phyloP scores from a whole-genome alignment of 2,329 filamentous ascomycete species.

The Exophiala sideris region DNA sequence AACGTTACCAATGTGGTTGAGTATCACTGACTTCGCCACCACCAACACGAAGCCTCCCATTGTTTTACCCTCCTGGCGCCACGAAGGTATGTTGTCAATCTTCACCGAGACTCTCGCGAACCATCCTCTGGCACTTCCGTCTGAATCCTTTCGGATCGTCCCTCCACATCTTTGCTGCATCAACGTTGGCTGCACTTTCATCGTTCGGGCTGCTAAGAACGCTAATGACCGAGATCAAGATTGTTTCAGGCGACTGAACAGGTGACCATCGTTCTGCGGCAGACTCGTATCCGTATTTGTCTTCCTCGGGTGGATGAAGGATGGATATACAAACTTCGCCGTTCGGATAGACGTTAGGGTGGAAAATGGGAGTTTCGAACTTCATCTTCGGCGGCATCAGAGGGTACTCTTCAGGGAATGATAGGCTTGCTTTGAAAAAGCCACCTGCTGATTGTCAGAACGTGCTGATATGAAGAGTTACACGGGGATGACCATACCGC shows the following conservation, averaged over 20 bases:
- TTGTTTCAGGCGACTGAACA: conserved; percentile 92
- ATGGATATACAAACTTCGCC: conserved; percentile 96
- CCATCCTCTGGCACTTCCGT: conserved; percentile 71
- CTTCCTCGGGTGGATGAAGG: conserved; percentile 89
- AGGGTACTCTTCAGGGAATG: conserved; percentile 82
- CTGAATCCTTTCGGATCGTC: conserved; percentile 78
- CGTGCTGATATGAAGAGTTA: not conserved
- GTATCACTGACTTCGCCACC: too few relatives aligned
- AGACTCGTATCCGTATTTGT: conserved; percentile 88
- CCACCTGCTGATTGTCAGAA: conserved; percentile 58
- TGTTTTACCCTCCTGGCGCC: too few relatives aligned
- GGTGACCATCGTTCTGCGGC: conserved; percentile 90
- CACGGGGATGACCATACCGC: conserved; percentile 58
- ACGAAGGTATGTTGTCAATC: conserved; percentile 39
- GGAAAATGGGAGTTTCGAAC: conserved; percentile 83
- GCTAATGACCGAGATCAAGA: conserved; percentile 85
- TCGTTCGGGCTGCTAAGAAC: conserved; percentile 91
- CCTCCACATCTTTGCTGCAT: conserved; percentile 83
- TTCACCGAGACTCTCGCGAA: conserved; percentile 76
- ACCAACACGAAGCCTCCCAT: too few relatives aligned
- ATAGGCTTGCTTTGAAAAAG: conserved; percentile 81
- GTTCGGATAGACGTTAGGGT: conserved; percentile 76
- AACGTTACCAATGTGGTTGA: too few relatives aligned
- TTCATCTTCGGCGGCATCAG: conserved; percentile 83
- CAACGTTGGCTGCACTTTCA: conserved; percentile 91